Percentiles rank a stretch among this genome's conserved stretches.
Evolutionary conservation across 202 grass and related monocot genomes (phyloP).

Genomic region (Dendrocalamus latiflorus): DNA sequence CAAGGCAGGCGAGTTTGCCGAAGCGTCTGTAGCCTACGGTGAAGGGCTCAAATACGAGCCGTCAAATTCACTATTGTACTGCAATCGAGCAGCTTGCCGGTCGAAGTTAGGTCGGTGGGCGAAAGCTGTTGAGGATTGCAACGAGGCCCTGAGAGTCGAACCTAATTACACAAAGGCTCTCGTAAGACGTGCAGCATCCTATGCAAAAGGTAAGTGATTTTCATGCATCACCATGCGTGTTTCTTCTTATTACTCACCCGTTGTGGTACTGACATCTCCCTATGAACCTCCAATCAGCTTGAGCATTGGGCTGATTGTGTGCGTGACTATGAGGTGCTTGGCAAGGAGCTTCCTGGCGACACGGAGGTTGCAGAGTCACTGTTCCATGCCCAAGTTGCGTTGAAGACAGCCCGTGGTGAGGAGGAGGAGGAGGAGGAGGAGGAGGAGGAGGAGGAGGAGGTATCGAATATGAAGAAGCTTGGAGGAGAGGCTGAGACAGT

Average conservation of each 20-base stretch:
- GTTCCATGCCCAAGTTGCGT: conserved; percentile 64
- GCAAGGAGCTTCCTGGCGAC: conserved; percentile 55
- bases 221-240: background rate
- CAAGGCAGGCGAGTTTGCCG: conserved; percentile 68
- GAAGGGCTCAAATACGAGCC: conserved; percentile 76
- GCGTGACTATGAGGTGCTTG: conserved; percentile 66
- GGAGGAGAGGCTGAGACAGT: conserved; percentile 55
- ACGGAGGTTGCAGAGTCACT: conserved; percentile 60
- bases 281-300: conserved; percentile 38
- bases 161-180: conserved; percentile 86
- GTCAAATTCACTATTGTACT: conserved; percentile 71
- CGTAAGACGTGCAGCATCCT: conserved; percentile 69
- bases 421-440: conserved; percentile 19
- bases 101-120: conserved; percentile 64
- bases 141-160: conserved; percentile 66
- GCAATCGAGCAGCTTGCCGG: conserved; percentile 88
- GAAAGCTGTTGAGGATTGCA: conserved; percentile 81
- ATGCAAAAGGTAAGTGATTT: conserved; percentile 52
- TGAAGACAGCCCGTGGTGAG: conserved; percentile 61
- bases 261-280: conserved; percentile 9
- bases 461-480: conserved; percentile 73
- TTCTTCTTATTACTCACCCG: background rate
- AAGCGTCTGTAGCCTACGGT: conserved; percentile 71
- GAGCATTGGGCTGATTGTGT: conserved; percentile 73
- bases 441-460: background rate